A percentile compares a stretch with the other conserved stretches of the same genome.
phyloP scores from a whole-genome alignment of 768 basidiomycete genomes.

The Phaeotremella skinneri region DNA sequence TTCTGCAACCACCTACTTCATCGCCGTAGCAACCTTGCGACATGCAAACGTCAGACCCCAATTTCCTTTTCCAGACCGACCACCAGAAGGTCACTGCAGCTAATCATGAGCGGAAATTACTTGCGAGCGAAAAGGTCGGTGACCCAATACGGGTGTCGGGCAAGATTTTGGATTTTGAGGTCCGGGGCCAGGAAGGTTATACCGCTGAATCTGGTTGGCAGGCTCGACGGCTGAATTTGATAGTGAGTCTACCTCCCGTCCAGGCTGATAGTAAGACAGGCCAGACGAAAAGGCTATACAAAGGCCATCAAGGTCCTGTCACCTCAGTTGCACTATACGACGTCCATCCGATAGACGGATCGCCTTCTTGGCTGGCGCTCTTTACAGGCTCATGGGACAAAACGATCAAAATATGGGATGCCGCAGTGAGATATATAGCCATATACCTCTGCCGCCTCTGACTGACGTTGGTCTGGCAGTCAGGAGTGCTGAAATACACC shows the following conservation, averaged over 20 bases:
- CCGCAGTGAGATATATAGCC: conserved; percentile 57
- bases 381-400: conserved; percentile 97
- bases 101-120: conserved; percentile 62
- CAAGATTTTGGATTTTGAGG: conserved; percentile 68
- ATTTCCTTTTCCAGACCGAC: conserved; percentile 69
- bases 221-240: conserved; percentile 69
- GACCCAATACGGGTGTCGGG: conserved; percentile 72
- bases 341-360: conserved; percentile 7
- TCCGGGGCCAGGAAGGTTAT: conserved; percentile 71
- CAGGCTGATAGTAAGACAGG: conserved; percentile 62
- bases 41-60: conserved; percentile 55
- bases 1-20: background rate
- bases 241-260: conserved; percentile 57
- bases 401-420: conserved; percentile 86
- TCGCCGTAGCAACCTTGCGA: conserved; percentile 20
- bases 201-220: conserved; percentile 81
- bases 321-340: conserved; percentile 69
- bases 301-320: conserved; percentile 84
- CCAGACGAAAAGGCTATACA: conserved; percentile 69
- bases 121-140: conserved; percentile 68
- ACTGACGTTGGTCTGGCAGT: conserved; percentile 55
- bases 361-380: conserved; percentile 54
- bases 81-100: conserved; percentile 65
- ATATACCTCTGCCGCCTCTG: background rate
- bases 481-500: conserved; percentile 66